Conservation (phyloP, 805 yeast genomes). For the Cyberlindnera mrakii region DNA sequence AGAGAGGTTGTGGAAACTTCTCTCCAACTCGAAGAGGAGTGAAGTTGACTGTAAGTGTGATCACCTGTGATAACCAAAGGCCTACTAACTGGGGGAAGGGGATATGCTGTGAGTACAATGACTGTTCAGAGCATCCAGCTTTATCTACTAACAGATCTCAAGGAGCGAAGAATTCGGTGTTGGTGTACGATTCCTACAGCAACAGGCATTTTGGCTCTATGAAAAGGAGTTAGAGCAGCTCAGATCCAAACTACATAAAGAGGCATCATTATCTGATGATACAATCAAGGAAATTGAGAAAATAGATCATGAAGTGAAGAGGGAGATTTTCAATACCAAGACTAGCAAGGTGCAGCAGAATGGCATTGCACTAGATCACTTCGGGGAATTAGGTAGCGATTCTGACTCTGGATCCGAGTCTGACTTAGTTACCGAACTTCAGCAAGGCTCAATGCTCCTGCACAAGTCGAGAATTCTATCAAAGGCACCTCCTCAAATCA, state of each 20-base stretch:
- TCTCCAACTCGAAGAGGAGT: conserved; percentile 21
- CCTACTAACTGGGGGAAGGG: conserved; percentile 7
- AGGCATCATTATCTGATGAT: conserved; percentile 10
- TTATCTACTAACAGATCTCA: background rate
- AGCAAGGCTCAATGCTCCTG: conserved; percentile 16
- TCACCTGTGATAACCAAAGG: background rate
- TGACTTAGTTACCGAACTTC: background rate
- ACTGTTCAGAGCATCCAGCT: background rate
- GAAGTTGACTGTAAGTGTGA: conserved; percentile 21
- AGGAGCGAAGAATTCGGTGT: conserved; percentile 16
- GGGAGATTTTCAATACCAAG: background rate
- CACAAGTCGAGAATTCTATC: conserved; percentile 22
- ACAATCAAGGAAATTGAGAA: conserved; percentile 2
- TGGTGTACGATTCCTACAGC: conserved; percentile 22
- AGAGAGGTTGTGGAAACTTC: conserved; percentile 19
- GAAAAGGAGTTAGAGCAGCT: conserved; percentile 23
- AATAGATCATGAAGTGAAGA: background rate
- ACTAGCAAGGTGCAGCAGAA: background rate
- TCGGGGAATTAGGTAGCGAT: background rate
- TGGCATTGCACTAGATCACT: background rate
- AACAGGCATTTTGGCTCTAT: conserved; percentile 25
- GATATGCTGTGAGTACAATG: conserved; percentile 3
- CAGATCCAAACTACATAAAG: conserved; percentile 16
- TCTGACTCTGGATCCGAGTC: background rate
- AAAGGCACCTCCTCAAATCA: conserved; percentile 14